A percentile compares a stretch with the other conserved stretches of the same genome.
Conservation (phyloP, 192 early-diverging fungal species). For the Entomortierella parvispora region DNA sequence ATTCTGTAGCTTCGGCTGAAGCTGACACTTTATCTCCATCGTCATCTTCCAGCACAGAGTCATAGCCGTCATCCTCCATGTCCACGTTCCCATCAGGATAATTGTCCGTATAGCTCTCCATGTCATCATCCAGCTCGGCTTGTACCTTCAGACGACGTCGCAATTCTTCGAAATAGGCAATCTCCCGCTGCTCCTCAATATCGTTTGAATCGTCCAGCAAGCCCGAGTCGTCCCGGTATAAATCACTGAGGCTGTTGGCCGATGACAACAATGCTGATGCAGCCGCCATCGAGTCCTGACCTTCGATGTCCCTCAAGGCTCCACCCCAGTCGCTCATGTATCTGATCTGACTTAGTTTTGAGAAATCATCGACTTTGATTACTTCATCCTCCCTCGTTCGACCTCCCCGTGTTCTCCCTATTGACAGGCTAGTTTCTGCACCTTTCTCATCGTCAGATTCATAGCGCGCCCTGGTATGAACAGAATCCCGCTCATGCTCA, state of each 20-base stretch:
- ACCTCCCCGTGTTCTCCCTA: background rate
- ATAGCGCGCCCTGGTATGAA: constrained; percentile 32
- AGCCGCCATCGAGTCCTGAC: background rate
- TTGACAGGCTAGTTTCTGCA: background rate
- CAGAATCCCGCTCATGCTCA: constrained; percentile 35
- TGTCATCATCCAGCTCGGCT: no score
- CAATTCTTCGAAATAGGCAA: no score
- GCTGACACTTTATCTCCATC: background rate
- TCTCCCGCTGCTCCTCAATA: no score
- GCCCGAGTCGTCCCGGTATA: background rate
- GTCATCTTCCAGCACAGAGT: constrained; percentile 6
- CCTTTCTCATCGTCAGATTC: constrained; percentile 31
- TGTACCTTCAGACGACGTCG: no score
- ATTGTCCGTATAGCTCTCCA: no score
- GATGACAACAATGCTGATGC: background rate
- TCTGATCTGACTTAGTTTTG: background rate
- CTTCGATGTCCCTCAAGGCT: constrained; percentile 3
- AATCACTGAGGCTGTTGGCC: no score
- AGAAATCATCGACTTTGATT: constrained; percentile 8
- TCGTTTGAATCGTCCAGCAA: background rate
- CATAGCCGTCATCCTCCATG: constrained; percentile 12
- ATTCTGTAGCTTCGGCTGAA: background rate
- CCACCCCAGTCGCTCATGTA: constrained; percentile 44
- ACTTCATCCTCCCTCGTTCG: background rate
- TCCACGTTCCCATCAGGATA: no score